phyloP scores from a whole-genome alignment of 2,329 filamentous ascomycete species.

The Meredithiella fracta region DNA sequence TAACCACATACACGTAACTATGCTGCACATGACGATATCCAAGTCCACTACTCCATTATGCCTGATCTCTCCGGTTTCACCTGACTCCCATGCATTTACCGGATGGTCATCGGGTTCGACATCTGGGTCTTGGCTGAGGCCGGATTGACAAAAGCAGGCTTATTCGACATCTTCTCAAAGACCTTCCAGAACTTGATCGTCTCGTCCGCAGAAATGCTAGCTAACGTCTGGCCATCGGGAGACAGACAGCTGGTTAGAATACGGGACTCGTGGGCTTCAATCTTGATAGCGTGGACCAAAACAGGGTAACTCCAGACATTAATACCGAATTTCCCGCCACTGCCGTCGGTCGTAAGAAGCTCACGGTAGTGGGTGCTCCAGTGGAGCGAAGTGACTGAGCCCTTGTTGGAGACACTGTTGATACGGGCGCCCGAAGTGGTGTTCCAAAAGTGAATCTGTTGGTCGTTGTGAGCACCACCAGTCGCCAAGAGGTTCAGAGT shows the following conservation, averaged over 20 bases:
- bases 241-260: constrained; percentile 94
- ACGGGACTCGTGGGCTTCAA: constrained; percentile 90
- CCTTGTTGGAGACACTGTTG: constrained; percentile 98
- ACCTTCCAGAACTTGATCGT: constrained; percentile 99
- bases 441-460: constrained; percentile 99
- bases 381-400: constrained; percentile 86
- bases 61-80: no score
- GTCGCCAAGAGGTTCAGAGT: constrained; percentile 93
- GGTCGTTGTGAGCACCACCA: constrained; percentile 88
- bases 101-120: constrained; percentile 89
- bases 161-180: constrained; percentile 92
- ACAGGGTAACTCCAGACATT: constrained; percentile 99
- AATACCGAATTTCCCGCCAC: constrained; percentile 86
- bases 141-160: constrained; percentile 46
- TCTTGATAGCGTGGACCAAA: constrained; percentile 91
- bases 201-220: constrained; percentile 89
- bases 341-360: constrained; percentile 92
- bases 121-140: constrained; percentile 66
- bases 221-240: constrained; percentile 94
- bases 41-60: background rate
- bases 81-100: constrained; percentile 38
- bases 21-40: no score
- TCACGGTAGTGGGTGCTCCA: constrained; percentile 97
- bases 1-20: no score
- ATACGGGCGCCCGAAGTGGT: constrained; percentile 91